Evolutionary conservation across 805 yeast species (phyloP), one percentile per base, ranked within the genome.

Genomic region (Torulaspora indica): DNA sequence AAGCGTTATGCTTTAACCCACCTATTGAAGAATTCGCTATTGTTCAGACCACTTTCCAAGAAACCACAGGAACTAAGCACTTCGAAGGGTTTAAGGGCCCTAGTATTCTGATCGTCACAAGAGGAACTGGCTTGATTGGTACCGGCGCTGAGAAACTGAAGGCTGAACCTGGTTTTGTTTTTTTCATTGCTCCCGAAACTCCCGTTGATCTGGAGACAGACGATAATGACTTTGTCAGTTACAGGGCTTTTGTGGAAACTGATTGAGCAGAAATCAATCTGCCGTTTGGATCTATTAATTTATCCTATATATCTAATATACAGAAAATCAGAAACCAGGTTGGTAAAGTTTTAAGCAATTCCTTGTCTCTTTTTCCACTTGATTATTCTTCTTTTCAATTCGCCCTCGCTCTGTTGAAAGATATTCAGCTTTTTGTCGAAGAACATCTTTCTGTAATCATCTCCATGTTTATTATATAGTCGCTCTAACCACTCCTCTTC

Each of bases 11-110:
- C 54, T 93, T 82, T 68, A 85, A 93, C 64, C 99, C 99, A 27
- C 99, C 99, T 46, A 93, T 93, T 61, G 95, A 82, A 50, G 99
- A 93, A 72, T 93, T 93, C 60, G 76, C 96, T 4, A 97, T 93
- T n/a, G 74, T 93, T 59, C 89, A 86, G 69, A 82, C 91, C 35
- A 76, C 78, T 36, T 82, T 83, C 58, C 71, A 73, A 40, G 63
- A 68, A 32, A 49, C 53, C 7, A 61, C 73, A 8, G 76, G 74
- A 35, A 64, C 60, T 13, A 85, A 85, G 63, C 58, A 62, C 29
- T 75, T 82, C 55, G 76, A 79, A 42, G 79, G 72, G 5, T 70
- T 93, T 35, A 70, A 78, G 35, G 98, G 98, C 39, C 97, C 98
- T 53, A 85, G 95, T 38, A 82, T 93, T 54, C 64, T 89, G 49